Base-by-base conservation (phyloP, 305 asterid genomes). In the Fraxinus sp. region DNA sequence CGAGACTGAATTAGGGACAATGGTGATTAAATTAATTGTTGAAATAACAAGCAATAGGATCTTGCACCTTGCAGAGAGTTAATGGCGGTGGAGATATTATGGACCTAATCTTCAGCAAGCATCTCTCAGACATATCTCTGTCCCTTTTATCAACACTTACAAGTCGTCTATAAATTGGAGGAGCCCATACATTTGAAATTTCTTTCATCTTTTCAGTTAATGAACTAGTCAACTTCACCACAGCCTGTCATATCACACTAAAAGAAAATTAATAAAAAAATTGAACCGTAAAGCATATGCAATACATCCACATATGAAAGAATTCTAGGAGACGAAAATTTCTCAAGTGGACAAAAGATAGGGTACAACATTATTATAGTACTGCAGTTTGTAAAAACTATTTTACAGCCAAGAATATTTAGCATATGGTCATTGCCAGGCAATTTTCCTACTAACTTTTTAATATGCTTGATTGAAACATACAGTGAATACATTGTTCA, bases 91-190 rank as follows among this genome's bases (percentile, higher is more conserved):
- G 95, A 80, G 87, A 87, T 84, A 94, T 88, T 77, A 86, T 33
- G 59, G 87, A 86, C 85, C 79, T 88, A 77, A 90, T 84, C 89
- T 92, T 91, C 85, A 88, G 88, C 90, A 92, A 89, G 85, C 95
- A 94, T 79, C 94, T 90, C 83, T 92, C 97, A 2, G 98, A 88
- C 89, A 91, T 90, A 75, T 92, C 97, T 86, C 94, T 91, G 85
- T 94, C 97, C 86, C 93, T 92, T 89, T 90, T 94, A 81, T 94
- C 87, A 59, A 78, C 76, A 88, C 94, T 92, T 84, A 90, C 90
- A 71, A 94, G 98, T 86, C 98, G 89, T 90, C 92, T 89, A 83
- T 94, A 92, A 74, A 94, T 84, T 75, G 97, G 93, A 78, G 97
- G 95, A 83, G 83, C 83, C 98, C 98, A 92, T 79, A 86, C 78